Evolutionary conservation across 495 filamentous ascomycete species (phyloP), one percentile per base, ranked within the genome.

Genomic region (Rhizodiscina lignyota): DNA sequence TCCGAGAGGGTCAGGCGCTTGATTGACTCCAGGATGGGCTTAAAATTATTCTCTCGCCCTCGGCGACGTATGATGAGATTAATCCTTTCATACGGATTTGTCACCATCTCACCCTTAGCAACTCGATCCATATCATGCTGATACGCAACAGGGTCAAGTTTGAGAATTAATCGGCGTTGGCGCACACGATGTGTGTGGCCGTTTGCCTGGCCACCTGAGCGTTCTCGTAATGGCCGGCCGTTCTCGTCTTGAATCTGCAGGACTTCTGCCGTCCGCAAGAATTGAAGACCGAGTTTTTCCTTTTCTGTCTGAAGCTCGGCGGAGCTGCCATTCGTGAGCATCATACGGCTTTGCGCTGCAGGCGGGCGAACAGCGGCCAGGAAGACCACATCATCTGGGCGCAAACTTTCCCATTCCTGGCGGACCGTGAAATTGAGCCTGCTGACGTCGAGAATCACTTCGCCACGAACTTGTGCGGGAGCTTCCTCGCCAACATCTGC

Each of bases 41-140:
- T 94, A 69, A 94, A 99, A 53, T 96, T 99, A 52, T 99, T 99
- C 51, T 96, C 91, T 30, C 85, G 66, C 13, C 80, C 77, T 52
- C 74, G 80, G 36, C 89, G 71, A 22, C 87, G 79, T 20, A 93
- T 66, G 33, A 99, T 54, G 3, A 94, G 63, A 49, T 99, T 96
- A 42, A 99, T 77, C 18, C 64, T 61, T 23, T 89, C 77, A 48
- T 94, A 94, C 29, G 91, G 60, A 41, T 91, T 76, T 12, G 68
- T 63, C 24, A 8, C 24, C 8, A 27, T 13, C 48, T 78, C 78
- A 21, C 79, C 79, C 36, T 63, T 63, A 4, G 63, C 50, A 24
- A 63, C 61, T 18, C 61, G 59, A 33, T 83, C 76, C 38, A 69
- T 70, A 60, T 99, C 89, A 21, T 39, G 62, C 45, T 80, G 79